These are phyloP conservation scores for Curvularia spicifera DNA, from an alignment of 2,329 filamentous ascomycete species.

Conservation along the genomic window DNA sequence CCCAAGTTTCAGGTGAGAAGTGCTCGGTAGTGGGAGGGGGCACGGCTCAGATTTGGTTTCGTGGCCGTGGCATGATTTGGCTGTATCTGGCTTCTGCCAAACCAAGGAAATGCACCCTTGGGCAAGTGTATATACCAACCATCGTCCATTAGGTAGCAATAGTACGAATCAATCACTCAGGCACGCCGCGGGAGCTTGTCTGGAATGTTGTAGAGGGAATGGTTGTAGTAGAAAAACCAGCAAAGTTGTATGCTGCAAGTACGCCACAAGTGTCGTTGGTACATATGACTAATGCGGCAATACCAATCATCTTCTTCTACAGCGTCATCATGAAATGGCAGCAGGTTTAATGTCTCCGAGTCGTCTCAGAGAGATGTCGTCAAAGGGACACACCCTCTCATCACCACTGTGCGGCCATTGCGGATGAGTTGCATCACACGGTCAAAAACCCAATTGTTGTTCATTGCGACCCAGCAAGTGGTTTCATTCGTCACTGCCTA, in stretches of 20 bases:
- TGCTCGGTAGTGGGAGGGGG: slow-evolving; percentile 23
- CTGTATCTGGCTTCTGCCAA: not conserved
- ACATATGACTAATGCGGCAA: slow-evolving; percentile 1
- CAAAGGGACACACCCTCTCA: not conserved
- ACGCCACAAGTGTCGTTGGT: slow-evolving; percentile 4
- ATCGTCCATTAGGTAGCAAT: not conserved
- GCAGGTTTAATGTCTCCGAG: not conserved
- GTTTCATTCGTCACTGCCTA: slow-evolving; percentile 46
- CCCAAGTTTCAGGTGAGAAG: slow-evolving; percentile 47
- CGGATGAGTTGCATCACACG: slow-evolving; percentile 10
- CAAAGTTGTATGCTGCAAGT: not conserved
- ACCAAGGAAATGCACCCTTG: not conserved
- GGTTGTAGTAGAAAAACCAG: not conserved
- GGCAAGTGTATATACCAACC: not conserved
- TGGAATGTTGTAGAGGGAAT: not conserved
- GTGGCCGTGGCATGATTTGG: not conserved
- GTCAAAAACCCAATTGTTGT: slow-evolving; percentile 18
- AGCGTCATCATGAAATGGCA: not conserved
- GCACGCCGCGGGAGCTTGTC: not conserved
- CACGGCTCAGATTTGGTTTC: not conserved
- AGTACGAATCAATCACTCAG: not conserved
- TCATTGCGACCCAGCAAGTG: slow-evolving; percentile 44
- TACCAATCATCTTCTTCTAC: not conserved
- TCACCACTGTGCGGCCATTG: not conserved
- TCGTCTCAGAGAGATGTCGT: not conserved